These are phyloP conservation scores for Penicillium subrubescens DNA, from an alignment of 495 filamentous ascomycete species.

Conservation along the genomic window DNA sequence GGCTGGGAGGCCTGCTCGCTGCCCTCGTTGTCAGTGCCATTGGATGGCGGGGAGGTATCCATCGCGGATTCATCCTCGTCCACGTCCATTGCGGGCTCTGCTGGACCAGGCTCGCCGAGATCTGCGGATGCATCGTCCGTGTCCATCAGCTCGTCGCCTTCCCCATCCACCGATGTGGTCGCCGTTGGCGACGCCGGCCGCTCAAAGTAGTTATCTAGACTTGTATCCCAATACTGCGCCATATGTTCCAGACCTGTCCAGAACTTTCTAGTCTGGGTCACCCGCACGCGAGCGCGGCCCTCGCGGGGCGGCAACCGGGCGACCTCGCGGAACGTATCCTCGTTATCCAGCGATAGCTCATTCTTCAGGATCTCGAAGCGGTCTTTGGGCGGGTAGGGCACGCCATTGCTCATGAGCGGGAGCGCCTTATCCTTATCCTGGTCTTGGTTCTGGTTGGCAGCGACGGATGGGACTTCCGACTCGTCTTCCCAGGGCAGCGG, in stretches of 20 bases:
- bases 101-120: slow-evolving; percentile 6
- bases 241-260: slow-evolving; percentile 60
- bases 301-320: slow-evolving; percentile 42
- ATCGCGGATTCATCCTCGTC: slow-evolving; percentile 33
- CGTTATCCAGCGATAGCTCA: slow-evolving; percentile 59
- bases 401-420: slow-evolving; percentile 52
- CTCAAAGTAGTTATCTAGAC: slow-evolving; percentile 56
- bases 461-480: slow-evolving; percentile 15
- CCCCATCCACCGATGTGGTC: slow-evolving; percentile 17
- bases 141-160: slow-evolving; percentile 18
- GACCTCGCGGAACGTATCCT: slow-evolving; percentile 57
- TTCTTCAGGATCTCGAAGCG: slow-evolving; percentile 49
- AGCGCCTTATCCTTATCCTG: slow-evolving; percentile 25
- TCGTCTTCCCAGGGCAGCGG: slow-evolving; percentile 51
- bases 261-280: slow-evolving; percentile 62
- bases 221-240: slow-evolving; percentile 66
- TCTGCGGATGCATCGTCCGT: slow-evolving; percentile 14
- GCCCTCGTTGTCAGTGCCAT: neutral
- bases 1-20: slow-evolving; percentile 8
- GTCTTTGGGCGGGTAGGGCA: slow-evolving; percentile 47
- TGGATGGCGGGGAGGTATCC: neutral
- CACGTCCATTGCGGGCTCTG: slow-evolving; percentile 37
- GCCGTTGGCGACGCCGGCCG: slow-evolving; percentile 35
- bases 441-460: slow-evolving; percentile 18
- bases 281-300: slow-evolving; percentile 44